Conservation (phyloP, 2,329 filamentous ascomycete genomes). For the Penicillium digitatum region DNA sequence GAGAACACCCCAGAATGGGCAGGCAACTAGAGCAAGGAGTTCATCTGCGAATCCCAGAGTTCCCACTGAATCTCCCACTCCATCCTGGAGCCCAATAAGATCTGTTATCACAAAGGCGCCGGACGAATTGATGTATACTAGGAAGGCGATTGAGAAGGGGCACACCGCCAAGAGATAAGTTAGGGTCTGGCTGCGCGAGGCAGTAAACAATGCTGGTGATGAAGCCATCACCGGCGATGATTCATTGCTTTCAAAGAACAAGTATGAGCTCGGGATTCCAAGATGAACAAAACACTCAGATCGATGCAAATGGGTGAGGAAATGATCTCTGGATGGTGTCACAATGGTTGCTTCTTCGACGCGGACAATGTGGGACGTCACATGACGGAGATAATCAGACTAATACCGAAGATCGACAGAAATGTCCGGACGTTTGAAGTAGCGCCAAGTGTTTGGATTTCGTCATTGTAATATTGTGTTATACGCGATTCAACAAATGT, state of each 20-base stretch:
- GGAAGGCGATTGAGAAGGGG: conserved; percentile 62
- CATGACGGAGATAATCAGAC: conserved; percentile 12
- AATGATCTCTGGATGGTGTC: not conserved
- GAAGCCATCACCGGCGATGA: conserved; percentile 27
- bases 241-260: conserved; percentile 13
- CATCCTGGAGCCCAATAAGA: conserved; percentile 53
- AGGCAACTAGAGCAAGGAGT: conserved; percentile 47
- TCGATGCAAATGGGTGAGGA: not conserved
- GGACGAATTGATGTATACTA: conserved; percentile 63
- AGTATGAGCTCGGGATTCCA: not conserved
- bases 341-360: conserved; percentile 2
- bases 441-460: not conserved
- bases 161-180: conserved; percentile 61
- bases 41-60: conserved; percentile 51
- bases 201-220: conserved; percentile 49
- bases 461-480: not conserved
- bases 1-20: conserved; percentile 49
- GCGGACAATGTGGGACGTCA: conserved; percentile 4
- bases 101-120: conserved; percentile 63
- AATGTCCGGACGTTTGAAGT: not conserved
- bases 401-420: conserved; percentile 4
- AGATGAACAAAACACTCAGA: not conserved
- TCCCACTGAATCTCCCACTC: conserved; percentile 60
- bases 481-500: not conserved
- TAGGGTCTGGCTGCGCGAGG: conserved; percentile 53